These are phyloP conservation scores for Candida anglica DNA, from an alignment of 805 yeast genomes.

Conservation along the genomic window DNA sequence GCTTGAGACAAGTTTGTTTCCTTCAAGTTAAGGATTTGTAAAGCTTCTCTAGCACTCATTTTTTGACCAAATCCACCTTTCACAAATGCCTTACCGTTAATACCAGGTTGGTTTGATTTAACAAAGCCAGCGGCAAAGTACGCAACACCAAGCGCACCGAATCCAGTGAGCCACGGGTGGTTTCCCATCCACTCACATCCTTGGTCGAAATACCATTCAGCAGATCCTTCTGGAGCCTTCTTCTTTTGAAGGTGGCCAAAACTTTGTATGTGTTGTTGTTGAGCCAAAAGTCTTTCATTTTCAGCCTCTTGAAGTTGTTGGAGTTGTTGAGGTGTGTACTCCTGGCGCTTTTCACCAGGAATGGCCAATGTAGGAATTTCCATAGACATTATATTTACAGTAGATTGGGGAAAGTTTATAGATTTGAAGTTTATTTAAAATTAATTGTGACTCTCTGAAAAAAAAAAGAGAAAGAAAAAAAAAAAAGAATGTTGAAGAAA, in stretches of 20 bases:
- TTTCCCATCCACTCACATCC: constrained; percentile 57
- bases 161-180: constrained; percentile 72
- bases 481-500: no score
- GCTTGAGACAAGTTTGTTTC: constrained; percentile 61
- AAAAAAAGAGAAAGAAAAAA: no score
- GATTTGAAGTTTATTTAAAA: no score
- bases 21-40: constrained; percentile 73
- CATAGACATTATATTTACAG: constrained; percentile 24
- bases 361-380: constrained; percentile 54
- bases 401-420: no score
- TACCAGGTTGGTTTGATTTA: constrained; percentile 65
- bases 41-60: constrained; percentile 85
- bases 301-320: constrained; percentile 14
- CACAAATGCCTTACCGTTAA: constrained; percentile 60
- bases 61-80: constrained; percentile 92
- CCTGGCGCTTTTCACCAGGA: constrained; percentile 44
- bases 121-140: constrained; percentile 66
- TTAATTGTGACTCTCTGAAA: no score
- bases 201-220: constrained; percentile 65
- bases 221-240: constrained; percentile 40
- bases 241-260: constrained; percentile 40
- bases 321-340: constrained; percentile 14
- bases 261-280: constrained; percentile 19
- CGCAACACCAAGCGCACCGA: constrained; percentile 63
- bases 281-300: constrained; percentile 9